Evolutionary conservation across 108 stramenopile genomes (phyloP), one percentile per base, ranked within the genome.

Genomic region (Cyclostephanos invisitatus): DNA sequence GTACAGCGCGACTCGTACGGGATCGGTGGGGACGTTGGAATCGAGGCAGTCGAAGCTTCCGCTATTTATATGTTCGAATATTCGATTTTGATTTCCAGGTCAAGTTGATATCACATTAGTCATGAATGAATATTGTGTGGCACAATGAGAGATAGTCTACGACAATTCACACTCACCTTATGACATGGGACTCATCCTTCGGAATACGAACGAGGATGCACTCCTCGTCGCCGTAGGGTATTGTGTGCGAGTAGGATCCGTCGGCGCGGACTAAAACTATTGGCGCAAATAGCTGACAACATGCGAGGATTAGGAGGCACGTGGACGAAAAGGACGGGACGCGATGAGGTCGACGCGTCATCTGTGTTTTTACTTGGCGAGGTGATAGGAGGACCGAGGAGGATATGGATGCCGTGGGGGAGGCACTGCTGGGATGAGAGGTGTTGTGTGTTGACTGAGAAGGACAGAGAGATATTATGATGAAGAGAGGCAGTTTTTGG

Each of bases 21-120:
- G 77, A 27, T 77, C 81, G 0, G 76, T 37, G 25, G 55, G 22
- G 49, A 72, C 58, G 5, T 67, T 67, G 32, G 72, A 61, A 44
- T 82, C 81, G 36, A 82, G 66, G 24, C 58, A 8, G 48, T 73
- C 75, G 25, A 78, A 82, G 61, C 72, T 78, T 20, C 81, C 81
- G 35, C 76, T 73, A 38, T 68, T n/a, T 21, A 0, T 22, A 6
- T 27, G 53, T 50, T n/a, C n/a, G n/a, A n/a, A n/a, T n/a, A n/a
- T n/a, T n/a, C n/a, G n/a, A n/a, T n/a, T n/a, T n/a, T n/a, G n/a
- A n/a, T n/a, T n/a, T n/a, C n/a, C n/a, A n/a, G n/a, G n/a, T n/a
- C n/a, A n/a, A n/a, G n/a, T n/a, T n/a, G n/a, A n/a, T n/a, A n/a
- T n/a, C n/a, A n/a, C n/a, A n/a, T n/a, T n/a, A n/a, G n/a, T n/a